phyloP scores from a whole-genome alignment of 345 rosid genomes.

The Citrus cavaleriei region DNA sequence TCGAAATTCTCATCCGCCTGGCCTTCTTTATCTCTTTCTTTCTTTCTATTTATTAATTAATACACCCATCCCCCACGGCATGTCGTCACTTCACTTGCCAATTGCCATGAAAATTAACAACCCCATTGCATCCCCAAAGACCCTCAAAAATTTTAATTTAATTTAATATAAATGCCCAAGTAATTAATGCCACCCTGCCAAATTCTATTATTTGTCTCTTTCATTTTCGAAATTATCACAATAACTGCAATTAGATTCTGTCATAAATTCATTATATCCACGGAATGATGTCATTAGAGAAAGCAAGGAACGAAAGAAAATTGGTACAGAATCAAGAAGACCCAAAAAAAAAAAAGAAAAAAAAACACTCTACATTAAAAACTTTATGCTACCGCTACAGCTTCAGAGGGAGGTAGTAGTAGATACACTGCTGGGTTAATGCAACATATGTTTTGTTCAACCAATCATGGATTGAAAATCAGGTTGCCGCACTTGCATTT shows the following conservation, averaged over 20 bases:
- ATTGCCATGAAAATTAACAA: background rate
- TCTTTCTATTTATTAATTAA: constrained; percentile 12
- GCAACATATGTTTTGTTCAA: background rate
- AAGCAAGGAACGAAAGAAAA: background rate
- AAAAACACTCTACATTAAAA: background rate
- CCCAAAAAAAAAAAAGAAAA: no score
- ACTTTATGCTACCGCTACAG: background rate
- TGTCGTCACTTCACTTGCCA: constrained; percentile 11
- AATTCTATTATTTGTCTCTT: background rate
- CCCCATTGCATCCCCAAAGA: background rate
- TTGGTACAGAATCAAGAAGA: background rate
- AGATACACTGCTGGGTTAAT: background rate
- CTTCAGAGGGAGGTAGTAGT: background rate
- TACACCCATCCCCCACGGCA: background rate
- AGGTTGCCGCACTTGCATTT: constrained; percentile 71
- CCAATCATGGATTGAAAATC: constrained; percentile 53
- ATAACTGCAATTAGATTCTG: background rate
- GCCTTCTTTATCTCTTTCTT: constrained; percentile 4
- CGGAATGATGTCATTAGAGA: background rate
- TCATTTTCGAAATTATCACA: background rate
- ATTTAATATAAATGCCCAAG: background rate
- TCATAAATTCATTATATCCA: background rate
- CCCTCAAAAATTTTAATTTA: no score
- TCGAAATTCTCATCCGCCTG: constrained; percentile 2
- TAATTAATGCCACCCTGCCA: background rate